Evolutionary conservation across 1,284 basidiomycete species (phyloP).

Genomic region (Sanghuangporus sanghuang): DNA sequence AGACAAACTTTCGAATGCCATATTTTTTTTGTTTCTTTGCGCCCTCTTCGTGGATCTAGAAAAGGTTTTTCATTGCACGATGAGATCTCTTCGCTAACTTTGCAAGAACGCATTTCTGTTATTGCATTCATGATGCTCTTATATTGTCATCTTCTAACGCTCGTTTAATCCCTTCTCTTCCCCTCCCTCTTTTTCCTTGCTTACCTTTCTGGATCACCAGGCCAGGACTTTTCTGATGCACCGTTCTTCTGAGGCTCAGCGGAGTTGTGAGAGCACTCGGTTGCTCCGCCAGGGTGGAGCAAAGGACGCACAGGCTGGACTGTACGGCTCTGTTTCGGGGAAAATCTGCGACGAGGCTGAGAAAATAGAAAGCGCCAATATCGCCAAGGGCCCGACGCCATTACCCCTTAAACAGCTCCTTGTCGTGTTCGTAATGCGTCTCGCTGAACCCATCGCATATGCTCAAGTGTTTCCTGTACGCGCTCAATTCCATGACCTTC

Average conservation of each 20-base stretch:
- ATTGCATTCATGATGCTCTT: background rate
- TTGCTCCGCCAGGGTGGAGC: background rate
- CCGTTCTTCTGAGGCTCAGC: background rate
- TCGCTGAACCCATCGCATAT: conserved; percentile 26
- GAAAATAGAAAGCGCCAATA: background rate
- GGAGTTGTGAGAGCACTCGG: background rate
- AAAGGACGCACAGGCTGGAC: background rate
- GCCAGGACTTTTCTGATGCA: background rate
- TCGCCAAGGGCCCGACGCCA: conserved; percentile 20
- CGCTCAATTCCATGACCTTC: background rate
- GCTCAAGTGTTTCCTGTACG: conserved; percentile 17
- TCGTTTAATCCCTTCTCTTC: too few species aligned
- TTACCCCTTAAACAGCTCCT: conserved; percentile 19
- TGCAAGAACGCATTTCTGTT: background rate
- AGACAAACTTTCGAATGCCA: background rate
- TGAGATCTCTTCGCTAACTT: background rate
- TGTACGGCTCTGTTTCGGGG: background rate
- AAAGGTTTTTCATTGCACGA: background rate
- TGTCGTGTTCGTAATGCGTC: conserved; percentile 21
- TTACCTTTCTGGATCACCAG: too few species aligned
- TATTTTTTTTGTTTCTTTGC: background rate
- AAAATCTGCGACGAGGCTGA: background rate
- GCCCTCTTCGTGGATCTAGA: background rate
- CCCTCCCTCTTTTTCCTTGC: too few species aligned
- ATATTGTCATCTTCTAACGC: background rate